Evolutionary conservation across 2,329 filamentous ascomycete genomes (phyloP).

Genomic region (Aureobasidium sp.): DNA sequence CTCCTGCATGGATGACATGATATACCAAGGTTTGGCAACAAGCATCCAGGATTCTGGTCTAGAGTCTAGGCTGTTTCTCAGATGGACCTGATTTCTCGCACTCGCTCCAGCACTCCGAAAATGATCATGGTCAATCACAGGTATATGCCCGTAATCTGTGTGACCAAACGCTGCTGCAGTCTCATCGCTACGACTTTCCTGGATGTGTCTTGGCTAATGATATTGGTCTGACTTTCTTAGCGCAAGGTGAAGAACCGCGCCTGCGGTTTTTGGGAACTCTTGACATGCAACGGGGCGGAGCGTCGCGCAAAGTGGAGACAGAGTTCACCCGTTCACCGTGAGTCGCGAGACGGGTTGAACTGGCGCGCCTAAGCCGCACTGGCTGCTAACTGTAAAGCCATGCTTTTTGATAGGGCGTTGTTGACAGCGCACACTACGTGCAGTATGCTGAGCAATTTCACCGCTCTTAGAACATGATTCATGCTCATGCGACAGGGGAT

Average conservation of each 20-base stretch:
- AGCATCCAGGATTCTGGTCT: background rate
- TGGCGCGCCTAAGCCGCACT: background rate
- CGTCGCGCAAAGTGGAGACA: constrained; percentile 14
- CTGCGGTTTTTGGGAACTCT: background rate
- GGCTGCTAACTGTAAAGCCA: background rate
- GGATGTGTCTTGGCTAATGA: background rate
- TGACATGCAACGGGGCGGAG: constrained; percentile 16
- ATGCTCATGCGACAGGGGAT: background rate
- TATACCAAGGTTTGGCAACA: background rate
- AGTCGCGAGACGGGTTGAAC: background rate
- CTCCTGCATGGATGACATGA: background rate
- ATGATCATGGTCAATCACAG: background rate
- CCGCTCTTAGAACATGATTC: background rate
- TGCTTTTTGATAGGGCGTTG: background rate
- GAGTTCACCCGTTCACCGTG: constrained; percentile 3
- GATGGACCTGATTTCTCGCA: background rate
- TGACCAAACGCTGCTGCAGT: constrained; percentile 6
- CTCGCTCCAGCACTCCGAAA: background rate
- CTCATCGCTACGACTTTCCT: background rate
- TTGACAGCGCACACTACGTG: background rate
- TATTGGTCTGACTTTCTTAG: constrained; percentile 1
- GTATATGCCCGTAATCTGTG: constrained; percentile 2
- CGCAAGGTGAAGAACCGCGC: constrained; percentile 8
- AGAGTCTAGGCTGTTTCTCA: background rate
- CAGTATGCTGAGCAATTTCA: background rate